A percentile compares a stretch with the other conserved stretches of the same genome.
These are phyloP conservation scores for Geranium brycei DNA, from an alignment of 345 rosid genomes.

Conservation along the genomic window DNA sequence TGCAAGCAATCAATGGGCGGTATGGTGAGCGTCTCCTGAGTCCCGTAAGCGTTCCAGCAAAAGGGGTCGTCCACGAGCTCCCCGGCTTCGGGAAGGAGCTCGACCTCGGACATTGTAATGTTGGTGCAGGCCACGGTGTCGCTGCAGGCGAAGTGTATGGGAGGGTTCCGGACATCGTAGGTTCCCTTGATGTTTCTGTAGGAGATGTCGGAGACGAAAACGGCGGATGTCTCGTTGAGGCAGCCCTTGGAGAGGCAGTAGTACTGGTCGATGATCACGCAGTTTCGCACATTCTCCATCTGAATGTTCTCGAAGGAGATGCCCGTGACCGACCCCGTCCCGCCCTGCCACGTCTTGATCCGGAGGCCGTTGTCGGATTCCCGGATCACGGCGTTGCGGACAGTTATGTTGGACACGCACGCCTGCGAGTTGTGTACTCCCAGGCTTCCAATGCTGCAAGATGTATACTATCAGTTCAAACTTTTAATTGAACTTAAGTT, in stretches of 20 bases:
- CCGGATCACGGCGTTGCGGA: slow-evolving; percentile 41
- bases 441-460: slow-evolving; percentile 90
- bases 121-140: slow-evolving; percentile 86
- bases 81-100: slow-evolving; percentile 81
- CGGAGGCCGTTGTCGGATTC: slow-evolving; percentile 91
- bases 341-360: slow-evolving; percentile 98
- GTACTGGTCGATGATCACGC: slow-evolving; percentile 84
- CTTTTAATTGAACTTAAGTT: too few species aligned
- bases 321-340: slow-evolving; percentile 57
- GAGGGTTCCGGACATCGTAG: slow-evolving; percentile 65
- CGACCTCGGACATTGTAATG: slow-evolving; percentile 79
- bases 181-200: slow-evolving; percentile 82
- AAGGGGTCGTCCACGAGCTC: slow-evolving; percentile 83
- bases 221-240: slow-evolving; percentile 75
- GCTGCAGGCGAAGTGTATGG: slow-evolving; percentile 90
- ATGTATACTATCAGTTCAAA: not conserved
- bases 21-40: slow-evolving; percentile 60
- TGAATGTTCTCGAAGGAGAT: slow-evolving; percentile 70
- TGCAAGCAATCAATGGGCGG: slow-evolving; percentile 72
- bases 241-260: slow-evolving; percentile 62
- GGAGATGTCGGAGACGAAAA: slow-evolving; percentile 43
- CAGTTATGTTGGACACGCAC: slow-evolving; percentile 82
- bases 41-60: slow-evolving; percentile 96
- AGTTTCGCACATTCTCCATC: slow-evolving; percentile 83
- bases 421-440: slow-evolving; percentile 92